Conservation (phyloP, 176 grass and related monocot species). For the Triticum urartu region DNA sequence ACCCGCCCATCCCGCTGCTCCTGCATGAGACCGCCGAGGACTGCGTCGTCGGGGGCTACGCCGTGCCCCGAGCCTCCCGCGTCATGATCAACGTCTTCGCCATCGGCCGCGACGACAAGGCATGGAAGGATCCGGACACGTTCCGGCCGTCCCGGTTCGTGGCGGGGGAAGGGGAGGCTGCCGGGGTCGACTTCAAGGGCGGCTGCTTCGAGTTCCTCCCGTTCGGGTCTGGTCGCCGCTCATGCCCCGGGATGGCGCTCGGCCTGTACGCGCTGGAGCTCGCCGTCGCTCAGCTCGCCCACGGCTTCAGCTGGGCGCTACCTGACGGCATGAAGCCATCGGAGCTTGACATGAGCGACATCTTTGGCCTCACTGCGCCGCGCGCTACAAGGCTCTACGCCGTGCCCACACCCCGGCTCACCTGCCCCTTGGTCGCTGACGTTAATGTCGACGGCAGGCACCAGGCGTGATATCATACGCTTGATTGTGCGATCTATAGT, state of each 20-base stretch:
- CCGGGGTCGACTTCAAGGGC: conserved; percentile 77
- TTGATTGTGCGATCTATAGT: not conserved
- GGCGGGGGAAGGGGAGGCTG: conserved; percentile 26
- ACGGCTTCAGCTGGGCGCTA: conserved; percentile 74
- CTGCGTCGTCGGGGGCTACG: conserved; percentile 67
- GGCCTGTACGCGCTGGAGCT: conserved; percentile 65
- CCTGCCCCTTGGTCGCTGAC: conserved; percentile 31
- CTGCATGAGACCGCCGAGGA: conserved; percentile 82
- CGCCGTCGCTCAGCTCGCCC: conserved; percentile 64
- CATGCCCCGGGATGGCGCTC: conserved; percentile 73
- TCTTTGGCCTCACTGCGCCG: conserved; percentile 89
- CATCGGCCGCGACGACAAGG: conserved; percentile 61
- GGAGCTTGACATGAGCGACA: conserved; percentile 87
- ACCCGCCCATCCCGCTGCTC: conserved; percentile 92
- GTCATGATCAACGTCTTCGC: conserved; percentile 93
- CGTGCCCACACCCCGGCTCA: conserved; percentile 62
- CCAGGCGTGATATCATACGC: not conserved
- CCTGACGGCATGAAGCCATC: conserved; percentile 71
- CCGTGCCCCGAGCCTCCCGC: conserved; percentile 53
- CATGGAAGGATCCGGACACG: conserved; percentile 68
- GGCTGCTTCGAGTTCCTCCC: conserved; percentile 88
- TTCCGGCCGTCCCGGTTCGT: conserved; percentile 66
- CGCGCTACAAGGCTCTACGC: conserved; percentile 62
- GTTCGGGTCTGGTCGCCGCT: conserved; percentile 78
- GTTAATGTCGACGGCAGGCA: not conserved